These are phyloP conservation scores for Lagerstroemia fauriei DNA, from an alignment of 441 rosid genomes.

Conservation along the genomic window DNA sequence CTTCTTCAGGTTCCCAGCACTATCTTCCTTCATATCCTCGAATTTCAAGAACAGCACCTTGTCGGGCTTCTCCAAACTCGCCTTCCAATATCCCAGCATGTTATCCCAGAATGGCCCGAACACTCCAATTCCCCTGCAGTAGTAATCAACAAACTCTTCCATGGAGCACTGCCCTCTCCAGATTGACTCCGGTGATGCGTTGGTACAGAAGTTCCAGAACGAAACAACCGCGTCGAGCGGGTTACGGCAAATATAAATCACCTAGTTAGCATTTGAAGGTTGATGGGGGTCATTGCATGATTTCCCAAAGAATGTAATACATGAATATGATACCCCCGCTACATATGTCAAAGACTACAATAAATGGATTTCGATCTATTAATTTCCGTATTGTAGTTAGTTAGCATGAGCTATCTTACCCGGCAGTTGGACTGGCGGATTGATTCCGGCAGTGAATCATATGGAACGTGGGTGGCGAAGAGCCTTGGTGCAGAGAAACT, in stretches of 20 bases:
- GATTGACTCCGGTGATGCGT: constrained; percentile 23
- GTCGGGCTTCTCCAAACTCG: constrained; percentile 53
- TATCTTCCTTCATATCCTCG: constrained; percentile 64
- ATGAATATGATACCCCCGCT: too few relatives aligned
- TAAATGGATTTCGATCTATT: too few relatives aligned
- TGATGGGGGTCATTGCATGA: background rate
- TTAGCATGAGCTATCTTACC: background rate
- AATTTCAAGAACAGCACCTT: constrained; percentile 61
- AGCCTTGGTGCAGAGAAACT: background rate
- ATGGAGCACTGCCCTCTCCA: constrained; percentile 37
- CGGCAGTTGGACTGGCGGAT: background rate
- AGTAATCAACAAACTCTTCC: constrained; percentile 58
- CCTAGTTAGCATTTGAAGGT: too few relatives aligned
- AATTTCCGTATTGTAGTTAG: too few relatives aligned
- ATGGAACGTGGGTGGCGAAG: constrained; percentile 11
- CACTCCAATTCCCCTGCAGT: constrained; percentile 51
- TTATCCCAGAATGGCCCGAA: constrained; percentile 80
- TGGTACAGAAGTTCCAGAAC: background rate
- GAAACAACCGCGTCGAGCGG: background rate
- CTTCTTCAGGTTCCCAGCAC: constrained; percentile 40
- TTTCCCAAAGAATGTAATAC: too few relatives aligned
- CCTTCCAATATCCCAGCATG: constrained; percentile 72
- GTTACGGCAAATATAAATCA: constrained; percentile 16
- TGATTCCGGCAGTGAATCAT: constrained; percentile 11
- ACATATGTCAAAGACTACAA: too few relatives aligned